phyloP scores from a whole-genome alignment of 2,329 filamentous ascomycete genomes.

The Talaromyces sp. region DNA sequence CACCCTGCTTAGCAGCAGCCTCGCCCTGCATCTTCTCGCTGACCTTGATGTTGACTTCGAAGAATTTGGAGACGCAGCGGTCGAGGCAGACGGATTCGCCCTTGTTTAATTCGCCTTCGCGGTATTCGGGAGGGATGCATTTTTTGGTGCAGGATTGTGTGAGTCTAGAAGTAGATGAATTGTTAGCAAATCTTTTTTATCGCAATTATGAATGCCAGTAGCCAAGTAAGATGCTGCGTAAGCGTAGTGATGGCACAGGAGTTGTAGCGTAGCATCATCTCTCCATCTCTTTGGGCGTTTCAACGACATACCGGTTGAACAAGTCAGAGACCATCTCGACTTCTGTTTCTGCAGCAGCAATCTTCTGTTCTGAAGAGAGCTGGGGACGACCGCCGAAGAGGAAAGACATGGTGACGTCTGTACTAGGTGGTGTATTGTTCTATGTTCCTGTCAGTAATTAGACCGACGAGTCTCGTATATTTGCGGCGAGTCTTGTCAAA shows the following conservation, averaged over 20 bases:
- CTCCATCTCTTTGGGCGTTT: neutral
- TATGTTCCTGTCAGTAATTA: neutral
- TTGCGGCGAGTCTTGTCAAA: no score
- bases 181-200: neutral
- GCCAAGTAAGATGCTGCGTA: neutral
- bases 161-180: slow-evolving; percentile 56
- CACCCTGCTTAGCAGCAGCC: slow-evolving; percentile 64
- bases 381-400: slow-evolving; percentile 73
- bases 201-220: neutral
- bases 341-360: slow-evolving; percentile 92
- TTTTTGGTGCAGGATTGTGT: slow-evolving; percentile 88
- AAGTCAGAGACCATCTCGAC: slow-evolving; percentile 97
- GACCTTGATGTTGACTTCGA: slow-evolving; percentile 97
- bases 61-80: slow-evolving; percentile 96
- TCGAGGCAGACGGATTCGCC: slow-evolving; percentile 98
- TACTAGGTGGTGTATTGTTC: neutral
- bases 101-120: slow-evolving; percentile 96
- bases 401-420: slow-evolving; percentile 60
- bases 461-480: neutral
- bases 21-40: slow-evolving; percentile 94
- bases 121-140: slow-evolving; percentile 89
- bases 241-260: neutral
- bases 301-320: slow-evolving; percentile 77
- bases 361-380: slow-evolving; percentile 94
- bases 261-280: neutral